Conservation (phyloP, 768 basidiomycete genomes). For the Peribolospora baueri region DNA sequence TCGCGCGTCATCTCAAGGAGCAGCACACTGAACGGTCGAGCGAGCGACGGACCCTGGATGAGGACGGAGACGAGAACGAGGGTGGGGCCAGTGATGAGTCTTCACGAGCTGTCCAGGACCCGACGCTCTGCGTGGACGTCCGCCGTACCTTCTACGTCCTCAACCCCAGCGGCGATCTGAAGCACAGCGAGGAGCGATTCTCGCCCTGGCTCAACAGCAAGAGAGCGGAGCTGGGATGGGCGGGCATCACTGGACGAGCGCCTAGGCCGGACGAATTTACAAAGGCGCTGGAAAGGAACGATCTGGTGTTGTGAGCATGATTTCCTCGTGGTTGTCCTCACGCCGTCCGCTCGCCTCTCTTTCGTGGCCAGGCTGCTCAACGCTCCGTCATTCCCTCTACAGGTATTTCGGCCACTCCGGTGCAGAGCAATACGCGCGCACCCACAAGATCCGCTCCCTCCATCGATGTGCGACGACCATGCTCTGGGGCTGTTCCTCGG, state of each 20-base stretch:
- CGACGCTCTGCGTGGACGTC: constrained; percentile 29
- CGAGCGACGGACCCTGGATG: too few relatives aligned
- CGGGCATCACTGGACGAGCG: constrained; percentile 45
- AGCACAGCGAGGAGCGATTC: constrained; percentile 59
- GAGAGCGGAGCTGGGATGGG: constrained; percentile 46
- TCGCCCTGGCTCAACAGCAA: constrained; percentile 50
- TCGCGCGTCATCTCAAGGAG: constrained; percentile 25
- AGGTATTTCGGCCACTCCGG: constrained; percentile 97
- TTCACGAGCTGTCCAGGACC: not conserved
- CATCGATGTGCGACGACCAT: constrained; percentile 74
- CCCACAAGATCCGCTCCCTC: constrained; percentile 58
- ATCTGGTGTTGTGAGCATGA: constrained; percentile 63
- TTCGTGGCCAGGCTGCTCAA: too few relatives aligned
- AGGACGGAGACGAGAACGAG: too few relatives aligned
- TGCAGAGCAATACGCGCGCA: constrained; percentile 76
- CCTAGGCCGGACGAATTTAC: constrained; percentile 68
- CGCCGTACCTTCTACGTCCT: constrained; percentile 55
- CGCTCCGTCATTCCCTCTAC: not conserved
- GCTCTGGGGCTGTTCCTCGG: constrained; percentile 98
- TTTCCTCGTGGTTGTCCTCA: not conserved
- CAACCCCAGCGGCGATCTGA: constrained; percentile 78
- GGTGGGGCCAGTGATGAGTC: too few relatives aligned
- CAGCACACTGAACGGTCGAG: too few relatives aligned
- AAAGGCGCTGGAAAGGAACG: constrained; percentile 42
- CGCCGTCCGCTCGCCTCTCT: too few relatives aligned